Base-by-base conservation (phyloP, 2,329 filamentous ascomycete genomes). In the Corinectria fuckeliana region DNA sequence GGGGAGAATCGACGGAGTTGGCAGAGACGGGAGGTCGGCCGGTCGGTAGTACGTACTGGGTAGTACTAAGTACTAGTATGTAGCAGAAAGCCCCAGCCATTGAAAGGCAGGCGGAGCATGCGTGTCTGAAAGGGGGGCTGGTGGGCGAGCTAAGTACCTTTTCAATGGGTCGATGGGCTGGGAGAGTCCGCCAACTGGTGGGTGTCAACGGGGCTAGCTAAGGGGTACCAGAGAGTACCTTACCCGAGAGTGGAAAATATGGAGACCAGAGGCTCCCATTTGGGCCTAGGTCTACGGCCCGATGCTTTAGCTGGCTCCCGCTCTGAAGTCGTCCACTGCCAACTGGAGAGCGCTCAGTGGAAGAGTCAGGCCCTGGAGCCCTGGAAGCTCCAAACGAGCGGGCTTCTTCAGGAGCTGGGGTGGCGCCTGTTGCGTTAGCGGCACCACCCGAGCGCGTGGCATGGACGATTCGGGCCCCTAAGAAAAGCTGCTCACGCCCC, bases 401-500 rank as follows among this genome's bases (percentile, higher is more conserved):
- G 23, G 21, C 41, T 26, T 26, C 39, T 13, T 32, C 36, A 42
- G 28, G 34, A 20, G 39, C 28, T 28, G 6, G 45, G 30, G 50
- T 44, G 59, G 52, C 47, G 14, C 48, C 21, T 32, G 18, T 42
- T 57, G 50, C 14, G 16, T 51, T 61, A 57, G 62, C 55, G 62
- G 60, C 32, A 53, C 26, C 56, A 60, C 52, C 49, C 38, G 49
- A 60, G 52, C 47, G 41, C 39, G 60, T 67, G 60, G 51, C 58
- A 56, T 44, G 16, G 60, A 47, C 55, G 58, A 38, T 16, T 28
- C 9, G 20, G 28, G n/a, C 28, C 41, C 39, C 26, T 45, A 45
- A 28, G 7, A n/a, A n/a, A n/a, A 14, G 13, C 13, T 5, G 41
- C 21, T 9, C 41, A 44, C 41, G 41, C 41, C 42, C 23, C 42